These are phyloP conservation scores for Termitomyces sp. DNA, from an alignment of 768 basidiomycete genomes.

Conservation along the genomic window DNA sequence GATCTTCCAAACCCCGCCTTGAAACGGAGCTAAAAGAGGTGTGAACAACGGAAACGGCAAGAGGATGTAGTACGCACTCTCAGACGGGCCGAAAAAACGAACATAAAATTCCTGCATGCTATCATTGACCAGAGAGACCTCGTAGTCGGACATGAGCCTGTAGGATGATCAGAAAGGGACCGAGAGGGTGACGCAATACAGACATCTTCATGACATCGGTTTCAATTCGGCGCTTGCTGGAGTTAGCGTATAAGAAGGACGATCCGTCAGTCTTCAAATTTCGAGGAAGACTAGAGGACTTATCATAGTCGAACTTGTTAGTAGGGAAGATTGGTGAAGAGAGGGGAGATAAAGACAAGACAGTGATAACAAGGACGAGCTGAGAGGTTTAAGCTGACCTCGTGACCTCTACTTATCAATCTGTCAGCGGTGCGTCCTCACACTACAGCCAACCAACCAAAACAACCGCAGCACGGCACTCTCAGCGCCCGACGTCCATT, in stretches of 20 bases:
- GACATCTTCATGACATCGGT: constrained; percentile 99
- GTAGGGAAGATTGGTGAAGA: constrained; percentile 1
- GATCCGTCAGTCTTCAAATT: constrained; percentile 11
- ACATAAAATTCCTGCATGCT: constrained; percentile 99
- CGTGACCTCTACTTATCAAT: neutral
- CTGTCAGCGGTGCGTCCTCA: too few species aligned
- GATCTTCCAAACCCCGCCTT: constrained; percentile 98
- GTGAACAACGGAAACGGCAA: neutral
- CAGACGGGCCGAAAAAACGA: constrained; percentile 86
- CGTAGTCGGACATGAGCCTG: constrained; percentile 98
- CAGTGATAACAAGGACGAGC: neutral
- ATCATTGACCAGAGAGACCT: constrained; percentile 95
- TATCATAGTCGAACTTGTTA: constrained; percentile 45
- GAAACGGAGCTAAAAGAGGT: constrained; percentile 73
- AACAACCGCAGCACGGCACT: neutral
- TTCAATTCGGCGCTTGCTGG: constrained; percentile 90
- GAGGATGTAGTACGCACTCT: constrained; percentile 58
- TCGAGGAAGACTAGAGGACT: constrained; percentile 25
- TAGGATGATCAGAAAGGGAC: constrained; percentile 5
- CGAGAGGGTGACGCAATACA: constrained; percentile 18
- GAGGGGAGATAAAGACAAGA: neutral
- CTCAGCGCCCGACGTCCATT: neutral
- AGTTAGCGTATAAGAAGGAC: constrained; percentile 53
- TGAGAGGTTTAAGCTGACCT: neutral
- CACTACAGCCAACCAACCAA: too few species aligned